These are phyloP conservation scores for Camellia granthamiana DNA, from an alignment of 148 eudicot species.

Conservation along the genomic window DNA sequence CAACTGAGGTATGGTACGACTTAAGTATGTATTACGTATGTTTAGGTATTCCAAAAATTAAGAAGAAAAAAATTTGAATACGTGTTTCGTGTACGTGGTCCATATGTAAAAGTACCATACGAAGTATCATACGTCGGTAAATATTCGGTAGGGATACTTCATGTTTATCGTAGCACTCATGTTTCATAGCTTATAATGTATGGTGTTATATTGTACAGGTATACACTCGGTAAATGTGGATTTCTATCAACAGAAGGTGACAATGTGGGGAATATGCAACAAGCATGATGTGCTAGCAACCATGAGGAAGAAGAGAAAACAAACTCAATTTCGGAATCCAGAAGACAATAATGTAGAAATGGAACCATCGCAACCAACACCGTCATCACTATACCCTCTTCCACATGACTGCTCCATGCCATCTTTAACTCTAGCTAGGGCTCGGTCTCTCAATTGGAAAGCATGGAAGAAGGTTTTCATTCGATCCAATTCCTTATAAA, in stretches of 20 bases:
- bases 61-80: too few species aligned
- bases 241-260: constrained; percentile 77
- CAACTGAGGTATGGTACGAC: too few species aligned
- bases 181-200: too few species aligned
- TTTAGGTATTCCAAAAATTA: too few species aligned
- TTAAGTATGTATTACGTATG: too few species aligned
- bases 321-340: constrained; percentile 57
- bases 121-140: too few species aligned
- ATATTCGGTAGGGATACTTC: too few species aligned
- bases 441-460: constrained; percentile 21
- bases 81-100: too few species aligned
- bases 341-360: neutral
- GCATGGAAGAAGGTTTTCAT: constrained; percentile 63
- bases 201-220: constrained; percentile 34
- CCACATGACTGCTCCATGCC: neutral
- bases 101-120: too few species aligned
- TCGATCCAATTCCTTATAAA: constrained; percentile 59
- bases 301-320: constrained; percentile 74
- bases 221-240: constrained; percentile 80
- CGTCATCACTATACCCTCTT: neutral
- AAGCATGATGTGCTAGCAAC: constrained; percentile 63
- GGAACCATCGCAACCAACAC: neutral
- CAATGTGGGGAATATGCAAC: constrained; percentile 96
- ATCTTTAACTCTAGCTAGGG: constrained; percentile 9
- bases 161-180: too few species aligned